Conservation (phyloP, 2,329 filamentous ascomycete species). For the Acrocalymma vagum region DNA sequence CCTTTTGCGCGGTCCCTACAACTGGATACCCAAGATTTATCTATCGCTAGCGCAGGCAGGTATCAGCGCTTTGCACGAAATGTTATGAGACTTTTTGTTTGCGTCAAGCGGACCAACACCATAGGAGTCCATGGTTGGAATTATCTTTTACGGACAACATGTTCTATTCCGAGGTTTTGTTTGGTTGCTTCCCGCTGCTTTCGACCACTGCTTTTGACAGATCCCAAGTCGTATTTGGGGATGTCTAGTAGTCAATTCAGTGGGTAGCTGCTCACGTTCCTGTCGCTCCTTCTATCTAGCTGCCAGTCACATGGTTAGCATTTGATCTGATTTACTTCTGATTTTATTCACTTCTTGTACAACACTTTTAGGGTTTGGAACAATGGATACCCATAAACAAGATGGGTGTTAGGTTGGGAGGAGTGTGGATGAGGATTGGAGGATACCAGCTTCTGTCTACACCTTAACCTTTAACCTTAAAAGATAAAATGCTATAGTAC, state of each 20-base stretch:
- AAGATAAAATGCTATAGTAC: constrained; percentile 6
- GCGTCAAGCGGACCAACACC: constrained; percentile 31
- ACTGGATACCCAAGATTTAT: constrained; percentile 39
- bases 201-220: constrained; percentile 13
- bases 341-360: constrained; percentile 32
- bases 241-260: constrained; percentile 10
- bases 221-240: constrained; percentile 32
- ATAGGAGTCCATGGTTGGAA: constrained; percentile 18
- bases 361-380: constrained; percentile 25
- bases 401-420: no score
- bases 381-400: no score
- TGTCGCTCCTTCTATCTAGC: constrained; percentile 42
- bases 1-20: constrained; percentile 32
- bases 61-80: constrained; percentile 51
- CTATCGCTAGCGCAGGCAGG: constrained; percentile 48
- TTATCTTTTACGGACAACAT: constrained; percentile 21
- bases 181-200: constrained; percentile 15
- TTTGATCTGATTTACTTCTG: constrained; percentile 17
- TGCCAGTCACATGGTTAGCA: background rate
- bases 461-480: constrained; percentile 18
- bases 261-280: constrained; percentile 25
- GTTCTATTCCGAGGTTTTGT: constrained; percentile 17
- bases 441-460: constrained; percentile 11
- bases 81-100: constrained; percentile 37
- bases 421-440: constrained; percentile 5